Evolutionary conservation across 108 stramenopile species (phyloP).

Genomic region (Hondaea fermentalgiana): DNA sequence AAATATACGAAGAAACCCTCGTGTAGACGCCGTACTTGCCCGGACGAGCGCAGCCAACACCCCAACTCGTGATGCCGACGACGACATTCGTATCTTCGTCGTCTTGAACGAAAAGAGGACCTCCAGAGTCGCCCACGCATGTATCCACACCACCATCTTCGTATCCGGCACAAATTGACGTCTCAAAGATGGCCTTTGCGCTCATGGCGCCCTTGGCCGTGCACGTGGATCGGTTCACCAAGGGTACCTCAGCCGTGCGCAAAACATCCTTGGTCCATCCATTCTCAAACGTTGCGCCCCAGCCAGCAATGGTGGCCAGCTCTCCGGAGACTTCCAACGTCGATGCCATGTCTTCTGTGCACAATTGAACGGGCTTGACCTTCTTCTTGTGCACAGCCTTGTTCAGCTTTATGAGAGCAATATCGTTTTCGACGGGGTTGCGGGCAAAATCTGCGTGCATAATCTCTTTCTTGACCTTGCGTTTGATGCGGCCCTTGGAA

Average conservation of each 20-base stretch:
- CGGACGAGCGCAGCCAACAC: neutral
- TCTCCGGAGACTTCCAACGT: neutral
- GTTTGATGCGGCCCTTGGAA: neutral
- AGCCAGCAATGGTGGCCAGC: neutral
- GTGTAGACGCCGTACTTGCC: constrained; percentile 13
- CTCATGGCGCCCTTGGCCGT: neutral
- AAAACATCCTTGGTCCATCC: neutral
- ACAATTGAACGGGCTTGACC: neutral
- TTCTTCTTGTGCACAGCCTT: neutral
- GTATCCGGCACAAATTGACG: neutral
- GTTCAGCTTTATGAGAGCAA: neutral
- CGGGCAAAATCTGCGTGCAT: neutral
- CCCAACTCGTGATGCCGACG: neutral
- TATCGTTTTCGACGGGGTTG: neutral
- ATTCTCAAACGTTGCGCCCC: neutral
- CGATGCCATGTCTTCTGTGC: neutral
- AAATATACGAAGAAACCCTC: neutral
- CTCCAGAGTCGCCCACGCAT: neutral
- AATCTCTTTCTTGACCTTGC: neutral
- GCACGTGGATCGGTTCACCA: neutral
- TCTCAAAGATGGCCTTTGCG: neutral
- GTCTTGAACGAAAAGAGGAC: neutral
- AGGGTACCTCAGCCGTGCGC: neutral
- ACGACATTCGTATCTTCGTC: neutral
- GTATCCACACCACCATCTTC: neutral